These are phyloP conservation scores for Schizosaccharomyces osmophilus DNA, from an alignment of 805 yeast genomes.

Conservation along the genomic window DNA sequence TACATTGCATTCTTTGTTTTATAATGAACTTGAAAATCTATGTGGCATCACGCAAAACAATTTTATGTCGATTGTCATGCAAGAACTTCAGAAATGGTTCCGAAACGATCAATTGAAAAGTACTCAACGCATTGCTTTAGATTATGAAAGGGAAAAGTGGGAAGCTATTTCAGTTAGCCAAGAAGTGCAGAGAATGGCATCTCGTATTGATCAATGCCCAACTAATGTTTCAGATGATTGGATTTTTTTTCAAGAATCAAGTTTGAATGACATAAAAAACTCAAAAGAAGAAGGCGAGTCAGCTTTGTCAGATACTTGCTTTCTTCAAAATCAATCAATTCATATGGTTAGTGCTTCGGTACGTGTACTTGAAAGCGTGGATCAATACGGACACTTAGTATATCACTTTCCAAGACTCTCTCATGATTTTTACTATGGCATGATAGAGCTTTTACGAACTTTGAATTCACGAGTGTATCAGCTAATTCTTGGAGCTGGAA, in stretches of 20 bases:
- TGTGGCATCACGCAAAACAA: slow-evolving; percentile 32
- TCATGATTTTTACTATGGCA: slow-evolving; percentile 9
- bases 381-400: slow-evolving; percentile 27
- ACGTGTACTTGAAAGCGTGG: slow-evolving; percentile 42
- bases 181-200: background rate
- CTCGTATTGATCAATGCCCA: background rate
- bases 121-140: background rate
- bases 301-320: no score
- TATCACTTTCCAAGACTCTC: slow-evolving; percentile 3
- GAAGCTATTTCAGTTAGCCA: background rate
- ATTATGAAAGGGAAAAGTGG: background rate
- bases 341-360: slow-evolving; percentile 10
- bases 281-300: no score
- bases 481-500: slow-evolving; percentile 50
- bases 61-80: background rate
- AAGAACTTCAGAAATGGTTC: background rate
- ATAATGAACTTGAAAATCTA: slow-evolving; percentile 62
- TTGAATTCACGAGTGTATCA: slow-evolving; percentile 31
- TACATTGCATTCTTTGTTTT: slow-evolving; percentile 39
- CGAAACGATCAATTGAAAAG: background rate
- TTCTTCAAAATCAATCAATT: background rate
- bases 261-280: no score
- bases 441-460: slow-evolving; percentile 24
- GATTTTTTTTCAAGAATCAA: background rate
- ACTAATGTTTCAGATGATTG: background rate